These are phyloP conservation scores for Naegleria fowleri DNA, from an alignment of 208 protist genomes.

Conservation along the genomic window DNA sequence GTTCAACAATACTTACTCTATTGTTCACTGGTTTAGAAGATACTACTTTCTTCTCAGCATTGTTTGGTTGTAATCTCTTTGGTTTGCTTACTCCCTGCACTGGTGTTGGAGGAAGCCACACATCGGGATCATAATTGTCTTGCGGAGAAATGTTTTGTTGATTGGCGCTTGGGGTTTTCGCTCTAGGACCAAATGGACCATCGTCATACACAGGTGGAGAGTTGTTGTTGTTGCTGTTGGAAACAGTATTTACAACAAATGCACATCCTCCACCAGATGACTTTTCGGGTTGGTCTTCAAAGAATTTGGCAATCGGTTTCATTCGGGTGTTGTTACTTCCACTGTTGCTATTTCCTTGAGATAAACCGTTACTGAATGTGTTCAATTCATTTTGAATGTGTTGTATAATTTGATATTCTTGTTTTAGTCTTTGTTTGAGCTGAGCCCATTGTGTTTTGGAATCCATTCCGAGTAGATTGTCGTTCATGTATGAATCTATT, in stretches of 20 bases:
- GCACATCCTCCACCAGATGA: not conserved
- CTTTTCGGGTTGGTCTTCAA: not conserved
- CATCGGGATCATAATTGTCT: not conserved
- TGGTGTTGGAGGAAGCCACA: constrained; percentile 1
- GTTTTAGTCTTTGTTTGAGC: not conserved
- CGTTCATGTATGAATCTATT: constrained; percentile 1
- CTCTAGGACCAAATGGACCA: not conserved
- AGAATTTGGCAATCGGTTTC: not conserved
- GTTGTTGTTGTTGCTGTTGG: not conserved
- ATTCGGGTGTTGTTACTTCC: not conserved
- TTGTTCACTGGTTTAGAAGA: constrained; percentile 61
- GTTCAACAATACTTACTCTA: constrained; percentile 54
- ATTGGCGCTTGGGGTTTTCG: not conserved
- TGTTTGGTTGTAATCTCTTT: not conserved
- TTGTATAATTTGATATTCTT: not conserved
- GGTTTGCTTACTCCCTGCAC: not conserved
- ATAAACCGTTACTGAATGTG: not conserved
- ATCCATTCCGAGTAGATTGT: not conserved
- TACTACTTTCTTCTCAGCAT: constrained; percentile 45
- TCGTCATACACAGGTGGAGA: not conserved
- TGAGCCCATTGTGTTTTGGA: not conserved
- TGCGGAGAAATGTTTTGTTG: not conserved
- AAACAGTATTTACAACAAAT: not conserved
- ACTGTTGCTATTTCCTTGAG: not conserved
- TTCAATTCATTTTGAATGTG: not conserved